These are phyloP conservation scores for Hortaea werneckii DNA, from an alignment of 2,329 filamentous ascomycete species.

Conservation along the genomic window DNA sequence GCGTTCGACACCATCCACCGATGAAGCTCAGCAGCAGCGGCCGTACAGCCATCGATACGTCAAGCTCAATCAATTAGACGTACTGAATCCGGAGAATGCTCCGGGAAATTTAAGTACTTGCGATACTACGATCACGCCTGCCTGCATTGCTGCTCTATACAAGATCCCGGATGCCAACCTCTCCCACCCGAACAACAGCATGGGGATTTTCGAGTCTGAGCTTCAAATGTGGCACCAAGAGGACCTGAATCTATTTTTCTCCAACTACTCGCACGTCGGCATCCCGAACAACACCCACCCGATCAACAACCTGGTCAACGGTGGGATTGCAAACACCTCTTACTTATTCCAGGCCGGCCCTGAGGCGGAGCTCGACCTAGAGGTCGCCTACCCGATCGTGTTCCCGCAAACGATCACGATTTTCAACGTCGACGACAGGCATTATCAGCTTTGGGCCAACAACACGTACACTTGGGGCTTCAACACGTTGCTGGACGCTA, in stretches of 20 bases:
- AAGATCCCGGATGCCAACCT: conserved; percentile 13
- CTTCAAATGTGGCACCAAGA: conserved; percentile 34
- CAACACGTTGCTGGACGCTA: conserved; percentile 40
- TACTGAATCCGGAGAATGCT: not conserved
- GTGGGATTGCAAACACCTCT: conserved; percentile 26
- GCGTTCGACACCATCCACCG: not conserved
- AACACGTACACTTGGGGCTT: conserved; percentile 23
- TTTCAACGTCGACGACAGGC: conserved; percentile 38
- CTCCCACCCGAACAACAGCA: conserved; percentile 12
- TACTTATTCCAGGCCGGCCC: conserved; percentile 20
- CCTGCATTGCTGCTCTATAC: conserved; percentile 16
- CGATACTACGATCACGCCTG: conserved; percentile 14
- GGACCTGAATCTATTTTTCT: conserved; percentile 35
- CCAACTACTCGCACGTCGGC: conserved; percentile 16
- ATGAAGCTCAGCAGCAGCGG: not conserved
- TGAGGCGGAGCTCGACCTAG: conserved; percentile 40
- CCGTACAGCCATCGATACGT: not conserved
- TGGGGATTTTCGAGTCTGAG: conserved; percentile 34
- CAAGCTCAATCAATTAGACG: not conserved
- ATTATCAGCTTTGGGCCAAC: conserved; percentile 27
- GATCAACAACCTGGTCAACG: conserved; percentile 14
- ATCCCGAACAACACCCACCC: conserved; percentile 16
- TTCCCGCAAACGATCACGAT: conserved; percentile 40
- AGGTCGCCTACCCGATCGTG: conserved; percentile 40
- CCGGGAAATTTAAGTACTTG: conserved; percentile 8